These are phyloP conservation scores for Pseudocercospora fijiensis DNA, from an alignment of 2,329 filamentous ascomycete genomes.

Conservation along the genomic window DNA sequence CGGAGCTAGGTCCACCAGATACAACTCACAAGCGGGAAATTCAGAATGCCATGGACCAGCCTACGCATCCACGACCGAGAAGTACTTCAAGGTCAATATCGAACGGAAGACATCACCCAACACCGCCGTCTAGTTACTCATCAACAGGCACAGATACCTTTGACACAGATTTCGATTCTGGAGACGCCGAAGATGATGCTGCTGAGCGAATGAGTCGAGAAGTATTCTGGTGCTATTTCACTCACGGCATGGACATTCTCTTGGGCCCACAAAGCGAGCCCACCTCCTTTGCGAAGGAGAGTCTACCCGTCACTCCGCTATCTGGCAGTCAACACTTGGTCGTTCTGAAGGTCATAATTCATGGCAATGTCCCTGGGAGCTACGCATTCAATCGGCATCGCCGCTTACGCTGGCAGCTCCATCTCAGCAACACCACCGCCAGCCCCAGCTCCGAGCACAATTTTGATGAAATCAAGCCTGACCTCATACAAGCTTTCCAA, in stretches of 20 bases:
- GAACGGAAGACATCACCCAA: conserved; percentile 30
- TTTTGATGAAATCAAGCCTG: conserved; percentile 66
- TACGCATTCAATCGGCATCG: conserved; percentile 96
- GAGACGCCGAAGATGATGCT: conserved; percentile 55
- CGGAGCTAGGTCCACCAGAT: conserved; percentile 88
- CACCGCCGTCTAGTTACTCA: conserved; percentile 41
- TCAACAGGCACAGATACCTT: conserved; percentile 46
- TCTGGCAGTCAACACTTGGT: conserved; percentile 59
- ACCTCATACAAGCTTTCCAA: conserved; percentile 36
- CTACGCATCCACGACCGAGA: conserved; percentile 25
- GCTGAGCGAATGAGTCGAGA: conserved; percentile 57
- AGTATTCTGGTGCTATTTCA: conserved; percentile 97
- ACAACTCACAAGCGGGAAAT: conserved; percentile 66
- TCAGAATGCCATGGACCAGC: conserved; percentile 20
- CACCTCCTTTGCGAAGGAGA: conserved; percentile 12
- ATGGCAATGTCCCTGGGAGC: conserved; percentile 91
- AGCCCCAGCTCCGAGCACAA: conserved; percentile 71
- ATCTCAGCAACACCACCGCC: conserved; percentile 44
- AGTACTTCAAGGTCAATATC: conserved; percentile 30
- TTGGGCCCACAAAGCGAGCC: conserved; percentile 69
- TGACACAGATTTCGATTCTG: conserved; percentile 48
- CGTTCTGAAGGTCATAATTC: conserved; percentile 87
- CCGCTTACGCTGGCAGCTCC: conserved; percentile 76
- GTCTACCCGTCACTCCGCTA: conserved; percentile 23
- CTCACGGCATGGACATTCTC: conserved; percentile 88